Conservation (phyloP, 2,329 filamentous ascomycete genomes). For the Aureobasidium sp. region DNA sequence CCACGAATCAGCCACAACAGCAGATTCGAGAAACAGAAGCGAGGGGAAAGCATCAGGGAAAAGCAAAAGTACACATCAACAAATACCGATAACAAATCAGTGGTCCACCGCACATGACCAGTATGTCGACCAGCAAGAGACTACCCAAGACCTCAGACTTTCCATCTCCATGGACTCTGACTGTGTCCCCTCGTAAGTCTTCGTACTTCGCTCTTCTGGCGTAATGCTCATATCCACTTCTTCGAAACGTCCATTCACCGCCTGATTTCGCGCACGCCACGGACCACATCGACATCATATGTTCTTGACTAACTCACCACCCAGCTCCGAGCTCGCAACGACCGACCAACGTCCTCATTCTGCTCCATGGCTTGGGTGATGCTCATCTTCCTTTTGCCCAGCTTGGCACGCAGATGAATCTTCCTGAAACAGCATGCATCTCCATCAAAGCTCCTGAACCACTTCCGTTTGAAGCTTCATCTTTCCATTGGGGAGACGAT, state of each 20-base stretch:
- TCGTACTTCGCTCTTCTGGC: neutral
- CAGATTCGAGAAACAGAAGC: neutral
- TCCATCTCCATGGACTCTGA: slow-evolving; percentile 30
- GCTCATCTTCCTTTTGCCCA: slow-evolving; percentile 57
- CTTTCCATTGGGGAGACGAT: slow-evolving; percentile 56
- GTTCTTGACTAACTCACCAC: slow-evolving; percentile 10
- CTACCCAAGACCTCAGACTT: slow-evolving; percentile 37
- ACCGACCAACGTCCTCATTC: slow-evolving; percentile 66
- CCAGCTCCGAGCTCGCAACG: slow-evolving; percentile 42
- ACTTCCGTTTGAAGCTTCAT: slow-evolving; percentile 60
- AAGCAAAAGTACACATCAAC: neutral
- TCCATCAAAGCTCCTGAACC: slow-evolving; percentile 62
- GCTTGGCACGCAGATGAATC: slow-evolving; percentile 59
- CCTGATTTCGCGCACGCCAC: neutral
- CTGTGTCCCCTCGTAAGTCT: slow-evolving; percentile 37
- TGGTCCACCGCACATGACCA: neutral
- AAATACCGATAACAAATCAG: neutral
- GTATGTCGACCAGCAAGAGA: slow-evolving; percentile 18
- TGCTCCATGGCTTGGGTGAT: slow-evolving; percentile 82
- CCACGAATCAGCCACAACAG: neutral
- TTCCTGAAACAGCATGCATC: slow-evolving; percentile 71
- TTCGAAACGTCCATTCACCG: neutral
- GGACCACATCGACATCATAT: slow-evolving; percentile 6
- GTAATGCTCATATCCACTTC: neutral
- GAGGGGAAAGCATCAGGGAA: neutral